Conservation (phyloP, 768 basidiomycete species). For the Xanthoconium stramineum region DNA sequence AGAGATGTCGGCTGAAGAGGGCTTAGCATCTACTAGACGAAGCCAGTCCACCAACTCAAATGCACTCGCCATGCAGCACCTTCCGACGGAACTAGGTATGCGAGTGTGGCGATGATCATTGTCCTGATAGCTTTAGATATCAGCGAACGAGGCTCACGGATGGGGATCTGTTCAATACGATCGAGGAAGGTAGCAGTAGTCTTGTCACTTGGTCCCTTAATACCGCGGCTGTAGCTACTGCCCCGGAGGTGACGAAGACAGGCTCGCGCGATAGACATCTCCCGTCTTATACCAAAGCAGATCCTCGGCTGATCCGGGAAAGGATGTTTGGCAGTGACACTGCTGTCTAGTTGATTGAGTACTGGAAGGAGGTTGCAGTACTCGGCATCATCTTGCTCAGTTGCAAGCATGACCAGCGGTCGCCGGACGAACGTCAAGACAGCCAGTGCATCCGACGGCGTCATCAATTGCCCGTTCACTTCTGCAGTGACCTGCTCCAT, state of each 20-base stretch:
- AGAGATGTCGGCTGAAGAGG: conserved; percentile 37
- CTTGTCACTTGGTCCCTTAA: neutral
- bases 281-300: conserved; percentile 41
- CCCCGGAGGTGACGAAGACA: conserved; percentile 34
- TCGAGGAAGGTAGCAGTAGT: conserved; percentile 42
- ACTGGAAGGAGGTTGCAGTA: conserved; percentile 33
- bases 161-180: conserved; percentile 38
- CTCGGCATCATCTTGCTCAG: conserved; percentile 47
- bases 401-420: conserved; percentile 53
- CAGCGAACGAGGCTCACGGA: conserved; percentile 40
- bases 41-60: conserved; percentile 65
- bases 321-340: conserved; percentile 29
- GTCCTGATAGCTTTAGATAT: neutral
- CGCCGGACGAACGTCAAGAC: conserved; percentile 62
- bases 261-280: conserved; percentile 40
- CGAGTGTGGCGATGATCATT: neutral
- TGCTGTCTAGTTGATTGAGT: conserved; percentile 35
- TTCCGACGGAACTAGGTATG: conserved; percentile 36
- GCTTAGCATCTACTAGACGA: conserved; percentile 41
- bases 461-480: conserved; percentile 48
- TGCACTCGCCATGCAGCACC: conserved; percentile 37
- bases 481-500: conserved; percentile 78
- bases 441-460: conserved; percentile 60
- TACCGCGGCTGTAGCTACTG: neutral
- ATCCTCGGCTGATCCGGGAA: conserved; percentile 35